These are phyloP conservation scores for Lentinula aciculospora DNA, from an alignment of 768 basidiomycete genomes.

Conservation along the genomic window DNA sequence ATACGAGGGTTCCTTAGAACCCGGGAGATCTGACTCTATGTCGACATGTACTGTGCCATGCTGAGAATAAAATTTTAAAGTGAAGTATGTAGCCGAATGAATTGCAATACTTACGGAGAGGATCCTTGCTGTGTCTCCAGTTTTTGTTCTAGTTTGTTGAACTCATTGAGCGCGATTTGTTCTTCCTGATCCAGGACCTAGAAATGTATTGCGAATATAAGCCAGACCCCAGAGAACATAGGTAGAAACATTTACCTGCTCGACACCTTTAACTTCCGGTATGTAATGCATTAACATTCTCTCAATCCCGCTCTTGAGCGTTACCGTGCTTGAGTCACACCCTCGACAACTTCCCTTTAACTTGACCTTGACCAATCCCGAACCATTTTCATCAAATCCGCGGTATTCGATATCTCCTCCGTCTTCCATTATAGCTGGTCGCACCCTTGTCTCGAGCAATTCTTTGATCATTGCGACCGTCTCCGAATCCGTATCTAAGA, in stretches of 20 bases:
- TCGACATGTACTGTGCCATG: conserved; percentile 82
- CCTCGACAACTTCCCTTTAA: conserved; percentile 97
- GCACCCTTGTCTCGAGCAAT: conserved; percentile 86
- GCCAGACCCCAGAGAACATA: background rate
- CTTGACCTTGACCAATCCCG: conserved; percentile 78
- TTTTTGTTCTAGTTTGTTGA: conserved; percentile 78
- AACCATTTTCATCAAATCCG: conserved; percentile 79
- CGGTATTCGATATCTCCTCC: conserved; percentile 97
- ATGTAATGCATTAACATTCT: conserved; percentile 99
- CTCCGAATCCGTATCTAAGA: conserved; percentile 92
- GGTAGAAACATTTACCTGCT: conserved; percentile 52
- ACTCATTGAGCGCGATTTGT: conserved; percentile 79
- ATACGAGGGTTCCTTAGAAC: background rate
- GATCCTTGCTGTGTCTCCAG: conserved; percentile 36
- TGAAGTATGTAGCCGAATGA: conserved; percentile 8
- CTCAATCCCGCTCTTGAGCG: conserved; percentile 95
- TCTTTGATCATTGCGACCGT: conserved; percentile 99
- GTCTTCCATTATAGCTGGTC: conserved; percentile 98
- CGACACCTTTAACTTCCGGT: conserved; percentile 88
- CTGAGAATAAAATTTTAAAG: conserved; percentile 27
- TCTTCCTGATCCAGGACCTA: conserved; percentile 92
- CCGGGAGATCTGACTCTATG: conserved; percentile 28
- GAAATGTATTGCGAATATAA: background rate
- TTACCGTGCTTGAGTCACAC: conserved; percentile 90
- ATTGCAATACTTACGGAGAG: conserved; percentile 32